phyloP scores from a whole-genome alignment of 352 stramenopile species.

The Halophytophthora polymorphica region DNA sequence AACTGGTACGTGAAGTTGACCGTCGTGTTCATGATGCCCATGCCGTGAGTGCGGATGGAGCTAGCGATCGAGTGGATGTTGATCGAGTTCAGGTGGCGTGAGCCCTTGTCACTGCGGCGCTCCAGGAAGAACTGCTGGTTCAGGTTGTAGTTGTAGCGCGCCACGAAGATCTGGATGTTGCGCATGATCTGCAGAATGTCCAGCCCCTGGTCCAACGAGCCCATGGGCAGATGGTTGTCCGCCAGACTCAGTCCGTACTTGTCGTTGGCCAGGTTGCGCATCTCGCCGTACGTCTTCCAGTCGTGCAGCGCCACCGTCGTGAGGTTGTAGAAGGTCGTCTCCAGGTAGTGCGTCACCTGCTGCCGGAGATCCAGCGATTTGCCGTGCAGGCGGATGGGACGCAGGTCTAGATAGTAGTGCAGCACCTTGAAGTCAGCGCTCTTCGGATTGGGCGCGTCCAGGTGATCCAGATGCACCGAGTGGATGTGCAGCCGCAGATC shows the following conservation, averaged over 20 bases:
- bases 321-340: conserved; percentile 94
- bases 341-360: conserved; percentile 91
- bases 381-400: conserved; percentile 87
- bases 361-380: conserved; percentile 82
- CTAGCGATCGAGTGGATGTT: conserved; percentile 90
- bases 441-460: conserved; percentile 85
- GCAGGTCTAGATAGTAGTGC: conserved; percentile 83
- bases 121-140: conserved; percentile 96
- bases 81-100: conserved; percentile 92
- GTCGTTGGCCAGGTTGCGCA: conserved; percentile 91
- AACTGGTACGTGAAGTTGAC: conserved; percentile 97
- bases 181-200: conserved; percentile 96
- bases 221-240: conserved; percentile 93
- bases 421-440: conserved; percentile 80
- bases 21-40: conserved; percentile 94
- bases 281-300: conserved; percentile 94
- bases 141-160: conserved; percentile 93
- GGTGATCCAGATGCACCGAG: conserved; percentile 82
- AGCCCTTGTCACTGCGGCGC: conserved; percentile 86
- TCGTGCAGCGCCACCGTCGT: conserved; percentile 94
- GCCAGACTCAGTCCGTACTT: conserved; percentile 90
- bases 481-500: conserved; percentile 90
- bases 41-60: conserved; percentile 93
- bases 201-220: conserved; percentile 88
- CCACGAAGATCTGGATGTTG: conserved; percentile 93